Evolutionary conservation across 2,329 filamentous ascomycete species (phyloP).

Genomic region (Aspergillus spinulosporus): DNA sequence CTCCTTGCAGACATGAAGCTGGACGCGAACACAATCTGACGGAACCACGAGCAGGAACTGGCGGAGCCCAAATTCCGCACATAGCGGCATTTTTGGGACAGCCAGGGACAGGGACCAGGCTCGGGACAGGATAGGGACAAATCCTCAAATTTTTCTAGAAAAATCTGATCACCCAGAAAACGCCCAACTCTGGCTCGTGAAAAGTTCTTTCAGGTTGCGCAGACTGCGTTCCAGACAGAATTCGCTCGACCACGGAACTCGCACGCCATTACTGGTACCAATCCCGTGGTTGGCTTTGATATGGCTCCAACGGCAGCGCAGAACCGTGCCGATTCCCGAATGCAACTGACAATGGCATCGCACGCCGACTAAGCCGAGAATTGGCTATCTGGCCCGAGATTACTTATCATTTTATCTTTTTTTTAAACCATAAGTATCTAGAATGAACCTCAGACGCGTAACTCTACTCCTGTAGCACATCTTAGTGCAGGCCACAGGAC

Average conservation of each 20-base stretch:
- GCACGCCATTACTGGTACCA: background rate
- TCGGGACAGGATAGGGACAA: too few species aligned
- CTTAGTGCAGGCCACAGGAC: too few species aligned
- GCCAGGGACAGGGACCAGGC: background rate
- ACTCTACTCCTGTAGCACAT: too few species aligned
- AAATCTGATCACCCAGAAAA: background rate
- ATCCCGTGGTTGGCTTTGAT: background rate
- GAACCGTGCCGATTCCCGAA: slow-evolving; percentile 28
- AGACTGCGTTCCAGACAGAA: background rate
- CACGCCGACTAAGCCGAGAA: background rate
- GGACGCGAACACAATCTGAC: too few species aligned
- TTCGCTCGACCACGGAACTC: background rate
- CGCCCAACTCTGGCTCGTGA: background rate
- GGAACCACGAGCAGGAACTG: too few species aligned
- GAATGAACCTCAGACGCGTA: too few species aligned
- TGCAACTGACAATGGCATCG: background rate
- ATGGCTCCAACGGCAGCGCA: background rate
- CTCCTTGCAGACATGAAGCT: too few species aligned
- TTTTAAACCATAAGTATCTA: too few species aligned
- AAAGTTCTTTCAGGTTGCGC: background rate
- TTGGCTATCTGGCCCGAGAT: background rate
- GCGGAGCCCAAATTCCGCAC: background rate
- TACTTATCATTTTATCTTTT: background rate
- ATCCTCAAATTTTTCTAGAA: background rate
- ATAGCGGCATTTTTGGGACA: background rate